These are phyloP conservation scores for Camelina sativa DNA, from an alignment of 345 rosid species.

Conservation along the genomic window DNA sequence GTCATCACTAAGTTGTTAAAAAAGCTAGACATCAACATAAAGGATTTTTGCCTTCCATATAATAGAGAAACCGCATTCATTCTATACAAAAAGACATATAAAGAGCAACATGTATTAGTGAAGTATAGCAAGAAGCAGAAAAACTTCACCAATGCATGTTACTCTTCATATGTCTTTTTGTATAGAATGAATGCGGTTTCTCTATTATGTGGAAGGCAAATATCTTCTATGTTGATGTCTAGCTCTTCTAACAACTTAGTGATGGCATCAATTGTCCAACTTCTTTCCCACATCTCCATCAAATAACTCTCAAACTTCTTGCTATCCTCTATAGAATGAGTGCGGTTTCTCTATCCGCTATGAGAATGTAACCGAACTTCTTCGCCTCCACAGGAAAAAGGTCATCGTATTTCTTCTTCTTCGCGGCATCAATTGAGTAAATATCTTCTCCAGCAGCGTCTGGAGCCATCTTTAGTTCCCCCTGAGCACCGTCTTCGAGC, in stretches of 20 bases:
- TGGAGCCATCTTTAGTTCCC: slow-evolving; percentile 33
- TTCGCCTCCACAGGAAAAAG: slow-evolving; percentile 87
- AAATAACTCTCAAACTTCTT: no score
- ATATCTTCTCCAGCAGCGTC: slow-evolving; percentile 46
- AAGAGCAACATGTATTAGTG: slow-evolving; percentile 48
- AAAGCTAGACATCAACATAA: slow-evolving; percentile 53
- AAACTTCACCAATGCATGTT: slow-evolving; percentile 43
- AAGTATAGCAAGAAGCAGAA: slow-evolving; percentile 43
- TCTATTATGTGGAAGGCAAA: slow-evolving; percentile 23
- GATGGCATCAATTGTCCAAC: slow-evolving; percentile 47
- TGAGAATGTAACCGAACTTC: slow-evolving; percentile 76
- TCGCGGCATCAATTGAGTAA: slow-evolving; percentile 89
- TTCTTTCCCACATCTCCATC: slow-evolving; percentile 33
- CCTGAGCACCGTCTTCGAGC: slow-evolving; percentile 24
- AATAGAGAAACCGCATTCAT: slow-evolving; percentile 54
- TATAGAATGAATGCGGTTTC: slow-evolving; percentile 62
- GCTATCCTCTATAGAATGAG: no score
- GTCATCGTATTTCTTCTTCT: slow-evolving; percentile 79
- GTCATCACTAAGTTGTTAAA: slow-evolving; percentile 47
- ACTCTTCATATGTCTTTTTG: slow-evolving; percentile 36
- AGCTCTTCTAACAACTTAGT: slow-evolving; percentile 49
- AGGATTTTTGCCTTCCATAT: slow-evolving; percentile 33
- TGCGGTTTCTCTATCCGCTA: no score
- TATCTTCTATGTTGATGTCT: slow-evolving; percentile 51
- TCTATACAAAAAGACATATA: slow-evolving; percentile 45